Base-by-base conservation (phyloP, 2,329 filamentous ascomycete genomes). In the Penicillium sp. region DNA sequence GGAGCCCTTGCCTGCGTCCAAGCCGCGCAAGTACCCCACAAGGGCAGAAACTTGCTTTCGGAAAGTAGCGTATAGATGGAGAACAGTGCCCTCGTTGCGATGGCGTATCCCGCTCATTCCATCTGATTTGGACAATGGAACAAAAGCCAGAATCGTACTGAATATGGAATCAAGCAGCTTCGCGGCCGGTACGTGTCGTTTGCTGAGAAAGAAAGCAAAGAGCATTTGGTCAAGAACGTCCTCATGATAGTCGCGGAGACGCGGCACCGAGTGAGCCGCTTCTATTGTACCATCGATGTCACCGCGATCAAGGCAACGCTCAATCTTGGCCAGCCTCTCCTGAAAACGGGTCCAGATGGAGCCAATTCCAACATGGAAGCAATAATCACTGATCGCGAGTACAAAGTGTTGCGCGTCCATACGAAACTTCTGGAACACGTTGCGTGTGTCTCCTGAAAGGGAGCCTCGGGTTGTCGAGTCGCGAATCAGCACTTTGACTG, bases 391-490 rank as follows among this genome's bases (percentile, higher is more conserved):
- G 0, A 95, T 63, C 7, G 77, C 77, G 0, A 77, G 74, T 15
- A 94, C 73, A 48, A 96, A 89, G 59, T 92, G 83, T 36, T 85
- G 80, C 0, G 86, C 82, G 56, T 94, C 85, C 25, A 82, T 73
- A 4, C 81, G 74, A 48, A 95, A 88, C 32, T 75, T 75, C 41
- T 75, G 68, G 65, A 69, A 45, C 48, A 63, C 34, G 62, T 72
- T 56, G 61, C 67, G 30, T 57, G 57, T 42, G 35, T 57, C 55
- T 29, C 52, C 57, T 5, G 57, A 59, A 6, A 61, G 48, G 6
- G 60, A 62, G 16, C 39, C 42, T 29, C 61, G 56, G 7, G 48
- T 47, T 5, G 61, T 75, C 2, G 76, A 70, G 52, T 82, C 75
- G 14, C 73, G 74, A 45, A 77, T 77, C 6, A 87, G 69, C 42